Evolutionary conservation across 805 yeast genomes (phyloP).

Genomic region (Nakazawaea anatomiae): DNA sequence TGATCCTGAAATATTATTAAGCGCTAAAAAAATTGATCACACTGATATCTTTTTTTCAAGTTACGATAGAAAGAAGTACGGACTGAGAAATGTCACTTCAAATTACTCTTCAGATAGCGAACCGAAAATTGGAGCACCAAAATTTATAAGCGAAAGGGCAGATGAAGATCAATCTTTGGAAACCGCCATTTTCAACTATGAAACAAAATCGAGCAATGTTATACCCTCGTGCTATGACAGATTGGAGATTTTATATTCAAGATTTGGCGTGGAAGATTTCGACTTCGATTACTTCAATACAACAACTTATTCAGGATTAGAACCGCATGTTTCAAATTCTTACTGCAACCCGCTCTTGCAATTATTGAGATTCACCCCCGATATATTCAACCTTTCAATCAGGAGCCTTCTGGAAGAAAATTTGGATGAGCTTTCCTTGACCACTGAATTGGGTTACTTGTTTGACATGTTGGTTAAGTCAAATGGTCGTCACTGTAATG

Average conservation of each 20-base stretch:
- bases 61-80: conserved; percentile 54
- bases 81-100: conserved; percentile 43
- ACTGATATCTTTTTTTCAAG: conserved; percentile 32
- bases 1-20: conserved; percentile 40
- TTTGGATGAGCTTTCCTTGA: conserved; percentile 40
- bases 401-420: conserved; percentile 49
- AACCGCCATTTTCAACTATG: conserved; percentile 24
- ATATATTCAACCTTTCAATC: conserved; percentile 60
- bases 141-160: conserved; percentile 56
- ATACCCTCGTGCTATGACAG: conserved; percentile 74
- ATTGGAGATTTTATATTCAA: conserved; percentile 74
- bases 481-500: conserved; percentile 68
- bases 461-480: conserved; percentile 90
- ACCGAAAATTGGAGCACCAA: conserved; percentile 31
- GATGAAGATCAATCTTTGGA: conserved; percentile 15
- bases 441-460: conserved; percentile 81
- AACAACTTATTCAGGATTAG: conserved; percentile 77
- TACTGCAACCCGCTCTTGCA: conserved; percentile 77
- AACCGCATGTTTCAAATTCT: conserved; percentile 76
- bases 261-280: conserved; percentile 90
- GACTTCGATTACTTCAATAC: conserved; percentile 82
- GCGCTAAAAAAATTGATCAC: conserved; percentile 29
- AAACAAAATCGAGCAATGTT: conserved; percentile 24
- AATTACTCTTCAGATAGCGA: conserved; percentile 30
- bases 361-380: conserved; percentile 70